Percentiles rank a stretch among this genome's conserved stretches.
Conservation (phyloP, 2,329 filamentous ascomycete genomes). For the Drechslerella dactyloides region DNA sequence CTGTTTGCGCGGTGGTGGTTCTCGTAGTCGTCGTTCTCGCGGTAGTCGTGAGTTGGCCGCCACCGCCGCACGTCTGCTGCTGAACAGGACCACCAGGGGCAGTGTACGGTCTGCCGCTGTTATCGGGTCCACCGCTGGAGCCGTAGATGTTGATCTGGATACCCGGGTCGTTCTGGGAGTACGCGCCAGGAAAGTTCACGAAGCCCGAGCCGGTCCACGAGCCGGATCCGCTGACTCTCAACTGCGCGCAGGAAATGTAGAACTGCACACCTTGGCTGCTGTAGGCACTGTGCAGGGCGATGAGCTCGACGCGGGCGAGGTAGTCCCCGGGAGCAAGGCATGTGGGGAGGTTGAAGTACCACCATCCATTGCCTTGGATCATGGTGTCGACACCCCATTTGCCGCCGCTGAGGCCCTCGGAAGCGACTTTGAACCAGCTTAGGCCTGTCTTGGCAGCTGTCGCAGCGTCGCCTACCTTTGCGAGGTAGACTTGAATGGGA, state of each 20-base stretch:
- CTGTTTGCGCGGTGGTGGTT: constrained; percentile 12
- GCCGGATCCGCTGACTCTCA: constrained; percentile 59
- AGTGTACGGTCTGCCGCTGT: constrained; percentile 34
- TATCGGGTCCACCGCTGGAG: constrained; percentile 25
- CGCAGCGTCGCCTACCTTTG: constrained; percentile 62
- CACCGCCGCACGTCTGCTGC: constrained; percentile 17
- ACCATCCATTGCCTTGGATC: constrained; percentile 59
- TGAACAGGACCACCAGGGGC: constrained; percentile 47
- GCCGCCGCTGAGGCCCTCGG: constrained; percentile 64
- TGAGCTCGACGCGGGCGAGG: constrained; percentile 67
- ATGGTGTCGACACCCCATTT: constrained; percentile 66
- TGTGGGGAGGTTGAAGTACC: constrained; percentile 63
- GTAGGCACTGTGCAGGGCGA: constrained; percentile 66
- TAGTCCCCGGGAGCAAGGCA: constrained; percentile 66
- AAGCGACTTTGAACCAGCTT: constrained; percentile 64
- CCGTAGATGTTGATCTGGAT: constrained; percentile 51
- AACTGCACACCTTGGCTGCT: constrained; percentile 59
- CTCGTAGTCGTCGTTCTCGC: constrained; percentile 12
- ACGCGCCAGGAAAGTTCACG: constrained; percentile 56
- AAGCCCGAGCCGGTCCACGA: constrained; percentile 54
- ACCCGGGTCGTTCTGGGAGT: constrained; percentile 57
- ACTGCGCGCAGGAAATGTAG: constrained; percentile 61
- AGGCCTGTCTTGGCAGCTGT: constrained; percentile 56
- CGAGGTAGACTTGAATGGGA: constrained; percentile 64
- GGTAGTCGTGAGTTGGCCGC: constrained; percentile 21